Evolutionary conservation across 1,139 yeast genomes (phyloP), one percentile per base, ranked within the genome.

Genomic region (Nakaseomyces sp.): DNA sequence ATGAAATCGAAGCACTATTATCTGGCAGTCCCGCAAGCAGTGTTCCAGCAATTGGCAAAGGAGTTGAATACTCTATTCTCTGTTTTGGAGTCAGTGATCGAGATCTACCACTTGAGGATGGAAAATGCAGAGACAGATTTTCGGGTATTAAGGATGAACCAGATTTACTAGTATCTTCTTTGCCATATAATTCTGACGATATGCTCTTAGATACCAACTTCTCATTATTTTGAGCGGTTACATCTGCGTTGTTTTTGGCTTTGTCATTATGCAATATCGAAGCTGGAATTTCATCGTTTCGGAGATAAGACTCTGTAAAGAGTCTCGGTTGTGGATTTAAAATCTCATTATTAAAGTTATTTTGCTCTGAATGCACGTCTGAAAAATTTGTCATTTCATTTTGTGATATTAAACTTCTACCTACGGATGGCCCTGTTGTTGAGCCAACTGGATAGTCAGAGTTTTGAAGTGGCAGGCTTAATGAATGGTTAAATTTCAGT

Each of bases 251-350:
- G 5, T 32, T 13, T 1, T 22, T 18, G 24, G 12, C n/a, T 4
- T 32, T 28, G 17, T 30, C 33, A 31, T 22, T 29, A 24, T 28
- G 22, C 1, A 32, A 16, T 37, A 32, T 18, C 16, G 42, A 12
- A 15, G 42, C 49, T 15, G 56, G 52, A 5, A 53, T 45, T 20
- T 48, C 47, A 16, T 65, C 71, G 8, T 67, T 61, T n/a, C 64
- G 68, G 43, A 67, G 51, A 49, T 65, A 71, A 0, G 72, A 61
- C 20, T 69, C 71, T 13, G 69, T 67, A 46, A 75, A 70, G 5
- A 74, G 55, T 22, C 28, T 35, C 1, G 38, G 38, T 22, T 35
- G 38, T n/a, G 38, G 38, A 5, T 35, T 35, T 15, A 15, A 61
- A 53, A 17, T 50, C 35, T 52, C 56, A 1, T 50, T 52, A n/a